Conservation (phyloP, 1,284 basidiomycete genomes). For the Irpex rosettiformis region DNA sequence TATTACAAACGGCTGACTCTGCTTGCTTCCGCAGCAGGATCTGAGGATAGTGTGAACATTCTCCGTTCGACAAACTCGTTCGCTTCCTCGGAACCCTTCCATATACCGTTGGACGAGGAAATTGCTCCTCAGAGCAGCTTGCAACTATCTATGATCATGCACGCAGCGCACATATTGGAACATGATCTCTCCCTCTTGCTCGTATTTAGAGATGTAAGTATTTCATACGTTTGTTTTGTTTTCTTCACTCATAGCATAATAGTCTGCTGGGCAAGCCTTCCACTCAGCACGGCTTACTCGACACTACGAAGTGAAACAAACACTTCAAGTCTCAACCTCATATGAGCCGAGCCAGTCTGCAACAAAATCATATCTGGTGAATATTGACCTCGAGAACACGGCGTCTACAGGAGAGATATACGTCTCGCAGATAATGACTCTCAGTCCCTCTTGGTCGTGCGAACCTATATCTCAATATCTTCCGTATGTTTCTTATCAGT, state of each 20-base stretch:
- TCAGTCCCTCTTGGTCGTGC: slow-evolving; percentile 67
- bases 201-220: slow-evolving; percentile 67
- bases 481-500: neutral
- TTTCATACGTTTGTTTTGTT: neutral
- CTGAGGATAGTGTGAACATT: slow-evolving; percentile 27
- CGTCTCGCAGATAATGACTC: slow-evolving; percentile 52
- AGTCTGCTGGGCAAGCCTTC: slow-evolving; percentile 49
- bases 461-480: slow-evolving; percentile 23
- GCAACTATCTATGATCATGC: slow-evolving; percentile 48
- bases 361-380: slow-evolving; percentile 52
- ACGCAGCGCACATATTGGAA: slow-evolving; percentile 44
- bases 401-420: slow-evolving; percentile 38
- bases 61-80: slow-evolving; percentile 56
- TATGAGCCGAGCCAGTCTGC: slow-evolving; percentile 45
- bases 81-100: slow-evolving; percentile 40
- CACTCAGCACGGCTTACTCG: slow-evolving; percentile 54
- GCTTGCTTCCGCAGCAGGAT: neutral
- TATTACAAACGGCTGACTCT: neutral
- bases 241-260: slow-evolving; percentile 7
- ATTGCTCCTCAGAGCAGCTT: slow-evolving; percentile 46
- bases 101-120: slow-evolving; percentile 36
- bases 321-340: slow-evolving; percentile 47
- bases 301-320: slow-evolving; percentile 52
- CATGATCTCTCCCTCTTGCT: slow-evolving; percentile 59
- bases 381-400: slow-evolving; percentile 55